phyloP scores from a whole-genome alignment of 352 stramenopile genomes.

The Pythium rishiriense region DNA sequence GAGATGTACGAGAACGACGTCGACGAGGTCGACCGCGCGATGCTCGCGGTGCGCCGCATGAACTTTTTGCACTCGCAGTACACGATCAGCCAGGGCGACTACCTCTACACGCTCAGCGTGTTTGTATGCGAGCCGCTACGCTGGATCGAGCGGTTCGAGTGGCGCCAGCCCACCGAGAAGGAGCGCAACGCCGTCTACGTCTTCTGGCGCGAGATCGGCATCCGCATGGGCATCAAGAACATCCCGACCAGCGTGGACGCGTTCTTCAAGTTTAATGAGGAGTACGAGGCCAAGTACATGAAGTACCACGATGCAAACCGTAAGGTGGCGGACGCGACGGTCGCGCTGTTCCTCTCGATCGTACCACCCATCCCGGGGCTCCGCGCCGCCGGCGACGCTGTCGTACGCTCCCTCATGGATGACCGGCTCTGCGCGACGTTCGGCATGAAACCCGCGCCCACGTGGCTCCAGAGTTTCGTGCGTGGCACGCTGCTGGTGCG shows the following conservation, averaged over 20 bases:
- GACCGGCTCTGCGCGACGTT: conserved; percentile 6
- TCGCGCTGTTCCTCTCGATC: conserved; percentile 16
- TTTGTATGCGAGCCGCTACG: conserved; percentile 21
- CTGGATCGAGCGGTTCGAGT: conserved; percentile 21
- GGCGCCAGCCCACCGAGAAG: conserved; percentile 10
- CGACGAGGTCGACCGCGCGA: conserved; percentile 10
- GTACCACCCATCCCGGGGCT: conserved; percentile 8
- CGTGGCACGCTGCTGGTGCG: conserved; percentile 2
- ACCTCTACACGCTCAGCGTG: conserved; percentile 22
- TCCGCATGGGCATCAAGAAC: conserved; percentile 23
- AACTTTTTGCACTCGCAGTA: conserved; percentile 25
- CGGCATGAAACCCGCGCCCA: conserved; percentile 8
- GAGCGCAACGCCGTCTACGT: conserved; percentile 13
- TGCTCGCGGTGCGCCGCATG: conserved; percentile 14
- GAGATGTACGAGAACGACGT: conserved; percentile 23
- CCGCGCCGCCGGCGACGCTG: background rate
- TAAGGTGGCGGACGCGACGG: conserved; percentile 9
- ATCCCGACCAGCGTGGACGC: conserved; percentile 8
- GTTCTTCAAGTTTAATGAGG: conserved; percentile 21
- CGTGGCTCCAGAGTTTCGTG: conserved; percentile 5
- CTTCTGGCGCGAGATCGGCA: conserved; percentile 20
- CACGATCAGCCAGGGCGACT: conserved; percentile 20
- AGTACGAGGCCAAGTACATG: conserved; percentile 23
- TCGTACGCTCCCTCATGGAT: conserved; percentile 19
- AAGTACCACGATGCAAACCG: conserved; percentile 8